These are phyloP conservation scores for Cryoendolithus antarcticus DNA, from an alignment of 2,329 filamentous ascomycete species.

Conservation along the genomic window DNA sequence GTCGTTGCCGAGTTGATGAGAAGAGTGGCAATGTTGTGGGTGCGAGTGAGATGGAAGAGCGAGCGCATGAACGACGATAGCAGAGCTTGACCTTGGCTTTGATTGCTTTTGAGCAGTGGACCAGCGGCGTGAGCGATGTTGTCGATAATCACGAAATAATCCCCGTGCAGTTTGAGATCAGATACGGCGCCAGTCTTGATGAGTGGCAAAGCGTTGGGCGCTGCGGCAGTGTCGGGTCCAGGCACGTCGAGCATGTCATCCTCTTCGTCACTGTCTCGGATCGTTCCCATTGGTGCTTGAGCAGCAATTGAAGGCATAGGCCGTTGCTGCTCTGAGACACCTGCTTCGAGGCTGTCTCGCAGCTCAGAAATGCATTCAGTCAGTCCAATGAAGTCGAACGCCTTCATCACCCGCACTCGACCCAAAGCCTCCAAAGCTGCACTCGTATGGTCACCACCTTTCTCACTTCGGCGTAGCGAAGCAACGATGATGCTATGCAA, in stretches of 20 bases:
- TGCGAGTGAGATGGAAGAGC: slow-evolving; percentile 27
- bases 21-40: slow-evolving; percentile 28
- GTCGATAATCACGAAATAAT: slow-evolving; percentile 15
- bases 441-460: slow-evolving; percentile 12
- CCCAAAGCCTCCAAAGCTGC: slow-evolving; percentile 28
- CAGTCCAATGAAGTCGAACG: slow-evolving; percentile 38
- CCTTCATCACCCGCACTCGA: slow-evolving; percentile 36
- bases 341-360: slow-evolving; percentile 21
- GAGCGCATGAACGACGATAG: slow-evolving; percentile 30
- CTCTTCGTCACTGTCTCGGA: slow-evolving; percentile 24
- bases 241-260: slow-evolving; percentile 28
- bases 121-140: slow-evolving; percentile 16
- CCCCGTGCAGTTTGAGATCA: too few relatives aligned
- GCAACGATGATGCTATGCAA: slow-evolving; percentile 20
- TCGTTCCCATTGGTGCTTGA: slow-evolving; percentile 13
- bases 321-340: background rate
- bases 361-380: slow-evolving; percentile 35
- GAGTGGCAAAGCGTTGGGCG: too few relatives aligned
- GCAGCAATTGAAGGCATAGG: background rate
- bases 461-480: slow-evolving; percentile 4
- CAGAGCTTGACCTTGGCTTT: slow-evolving; percentile 26
- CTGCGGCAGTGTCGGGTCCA: background rate
- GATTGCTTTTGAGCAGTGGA: slow-evolving; percentile 18
- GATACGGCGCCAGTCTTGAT: too few relatives aligned
- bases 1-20: slow-evolving; percentile 24